Evolutionary conservation across 345 rosid species (phyloP).

Genomic region (Geranium brycei): DNA sequence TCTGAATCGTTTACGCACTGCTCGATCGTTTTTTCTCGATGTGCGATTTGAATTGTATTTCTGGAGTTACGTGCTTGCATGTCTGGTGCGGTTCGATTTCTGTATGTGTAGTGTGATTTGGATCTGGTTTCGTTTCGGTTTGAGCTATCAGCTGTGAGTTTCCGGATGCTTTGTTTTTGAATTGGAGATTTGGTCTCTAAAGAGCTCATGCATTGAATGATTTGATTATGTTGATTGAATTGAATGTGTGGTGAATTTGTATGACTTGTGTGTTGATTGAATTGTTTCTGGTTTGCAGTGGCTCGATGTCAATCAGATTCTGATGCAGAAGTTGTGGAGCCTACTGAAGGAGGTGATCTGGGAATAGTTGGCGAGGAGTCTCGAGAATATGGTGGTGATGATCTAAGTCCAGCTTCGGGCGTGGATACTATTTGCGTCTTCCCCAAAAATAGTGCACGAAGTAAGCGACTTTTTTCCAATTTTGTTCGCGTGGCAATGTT

Average conservation of each 20-base stretch:
- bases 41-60: neutral
- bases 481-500: neutral
- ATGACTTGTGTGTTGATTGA: neutral
- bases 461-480: conserved; percentile 17
- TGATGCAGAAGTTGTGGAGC: conserved; percentile 31
- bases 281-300: conserved; percentile 27
- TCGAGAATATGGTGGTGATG: conserved; percentile 35
- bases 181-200: too few relatives aligned
- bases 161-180: too few relatives aligned
- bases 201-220: too few relatives aligned
- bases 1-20: too few relatives aligned
- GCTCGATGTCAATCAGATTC: conserved; percentile 56
- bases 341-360: conserved; percentile 41
- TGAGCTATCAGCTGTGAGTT: too few relatives aligned
- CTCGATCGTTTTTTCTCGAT: neutral
- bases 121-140: neutral
- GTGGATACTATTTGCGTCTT: conserved; percentile 53
- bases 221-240: too few relatives aligned
- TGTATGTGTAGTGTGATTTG: neutral
- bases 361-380: conserved; percentile 58
- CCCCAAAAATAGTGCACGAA: conserved; percentile 62
- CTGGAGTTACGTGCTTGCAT: neutral
- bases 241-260: neutral
- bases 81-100: neutral
- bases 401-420: conserved; percentile 51